These are phyloP conservation scores for Yamadazyma epiphylla DNA, from an alignment of 1,139 yeast species.

Conservation along the genomic window DNA sequence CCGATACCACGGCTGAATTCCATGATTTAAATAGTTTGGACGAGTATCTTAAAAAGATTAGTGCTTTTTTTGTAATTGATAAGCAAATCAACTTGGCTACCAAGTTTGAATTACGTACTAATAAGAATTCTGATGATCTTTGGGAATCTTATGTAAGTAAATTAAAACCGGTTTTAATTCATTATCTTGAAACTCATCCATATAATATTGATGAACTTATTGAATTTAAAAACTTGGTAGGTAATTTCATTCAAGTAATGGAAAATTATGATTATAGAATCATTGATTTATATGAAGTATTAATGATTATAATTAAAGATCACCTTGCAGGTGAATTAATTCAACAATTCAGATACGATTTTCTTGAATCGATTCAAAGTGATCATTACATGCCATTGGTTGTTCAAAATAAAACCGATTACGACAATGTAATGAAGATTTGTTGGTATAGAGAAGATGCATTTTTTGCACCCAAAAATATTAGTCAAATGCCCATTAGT, in stretches of 20 bases:
- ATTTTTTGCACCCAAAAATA: slow-evolving; percentile 35
- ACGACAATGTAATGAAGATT: slow-evolving; percentile 56
- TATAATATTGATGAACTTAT: slow-evolving; percentile 30
- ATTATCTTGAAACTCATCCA: slow-evolving; percentile 28
- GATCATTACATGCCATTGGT: slow-evolving; percentile 90
- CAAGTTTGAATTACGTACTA: slow-evolving; percentile 50
- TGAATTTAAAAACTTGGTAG: slow-evolving; percentile 52
- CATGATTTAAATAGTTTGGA: slow-evolving; percentile 29
- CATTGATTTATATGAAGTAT: slow-evolving; percentile 57
- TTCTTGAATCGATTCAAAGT: slow-evolving; percentile 59
- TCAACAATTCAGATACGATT: slow-evolving; percentile 57
- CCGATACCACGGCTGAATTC: slow-evolving; percentile 19
- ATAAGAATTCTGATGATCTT: slow-evolving; percentile 63
- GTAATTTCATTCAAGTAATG: slow-evolving; percentile 72
- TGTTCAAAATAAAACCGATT: slow-evolving; percentile 56
- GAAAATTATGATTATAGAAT: slow-evolving; percentile 68
- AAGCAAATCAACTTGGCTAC: slow-evolving; percentile 58
- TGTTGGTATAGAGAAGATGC: slow-evolving; percentile 69
- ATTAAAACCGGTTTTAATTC: slow-evolving; percentile 50
- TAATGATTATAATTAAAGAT: slow-evolving; percentile 55
- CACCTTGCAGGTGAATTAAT: slow-evolving; percentile 57
- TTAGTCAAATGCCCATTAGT: slow-evolving; percentile 53
- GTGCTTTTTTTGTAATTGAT: slow-evolving; percentile 79
- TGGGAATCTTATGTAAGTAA: slow-evolving; percentile 71
- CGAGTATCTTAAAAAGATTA: slow-evolving; percentile 56